Evolutionary conservation across 2,329 filamentous ascomycete genomes (phyloP).

Genomic region (Fusarium sp.): DNA sequence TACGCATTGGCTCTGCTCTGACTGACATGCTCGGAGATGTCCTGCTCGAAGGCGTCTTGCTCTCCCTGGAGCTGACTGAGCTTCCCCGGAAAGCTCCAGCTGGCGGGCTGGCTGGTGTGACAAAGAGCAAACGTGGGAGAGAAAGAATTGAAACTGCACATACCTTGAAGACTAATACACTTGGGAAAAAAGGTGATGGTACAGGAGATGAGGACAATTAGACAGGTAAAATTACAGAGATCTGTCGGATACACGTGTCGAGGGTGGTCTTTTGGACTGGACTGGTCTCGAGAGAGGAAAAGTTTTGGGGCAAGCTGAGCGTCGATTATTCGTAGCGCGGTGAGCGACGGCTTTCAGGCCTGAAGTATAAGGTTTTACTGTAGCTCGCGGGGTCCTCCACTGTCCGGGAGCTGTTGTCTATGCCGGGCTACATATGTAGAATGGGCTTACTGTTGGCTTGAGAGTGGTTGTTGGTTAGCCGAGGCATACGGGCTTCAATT

Average conservation of each 20-base stretch:
- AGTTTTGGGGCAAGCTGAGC: conserved; percentile 44
- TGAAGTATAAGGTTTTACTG: conserved; percentile 51
- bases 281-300: conserved; percentile 47
- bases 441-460: background rate
- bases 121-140: conserved; percentile 24
- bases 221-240: conserved; percentile 34
- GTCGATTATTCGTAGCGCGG: conserved; percentile 30
- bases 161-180: conserved; percentile 43
- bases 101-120: conserved; percentile 18
- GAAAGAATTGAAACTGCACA: conserved; percentile 31
- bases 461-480: background rate
- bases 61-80: conserved; percentile 18
- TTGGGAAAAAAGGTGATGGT: conserved; percentile 24
- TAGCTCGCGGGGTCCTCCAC: conserved; percentile 1
- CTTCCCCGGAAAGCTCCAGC: conserved; percentile 21
- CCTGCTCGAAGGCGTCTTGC: conserved; percentile 26
- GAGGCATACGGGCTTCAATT: background rate
- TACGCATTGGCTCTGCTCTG: conserved; percentile 3
- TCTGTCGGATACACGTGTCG: conserved; percentile 35
- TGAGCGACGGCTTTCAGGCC: conserved; percentile 42
- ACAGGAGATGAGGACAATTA: conserved; percentile 28
- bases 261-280: conserved; percentile 38
- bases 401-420: background rate
- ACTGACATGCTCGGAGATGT: conserved; percentile 16
- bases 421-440: background rate